Evolutionary conservation across 495 filamentous ascomycete genomes (phyloP).

Genomic region (Penicillium psychrofluorescens): DNA sequence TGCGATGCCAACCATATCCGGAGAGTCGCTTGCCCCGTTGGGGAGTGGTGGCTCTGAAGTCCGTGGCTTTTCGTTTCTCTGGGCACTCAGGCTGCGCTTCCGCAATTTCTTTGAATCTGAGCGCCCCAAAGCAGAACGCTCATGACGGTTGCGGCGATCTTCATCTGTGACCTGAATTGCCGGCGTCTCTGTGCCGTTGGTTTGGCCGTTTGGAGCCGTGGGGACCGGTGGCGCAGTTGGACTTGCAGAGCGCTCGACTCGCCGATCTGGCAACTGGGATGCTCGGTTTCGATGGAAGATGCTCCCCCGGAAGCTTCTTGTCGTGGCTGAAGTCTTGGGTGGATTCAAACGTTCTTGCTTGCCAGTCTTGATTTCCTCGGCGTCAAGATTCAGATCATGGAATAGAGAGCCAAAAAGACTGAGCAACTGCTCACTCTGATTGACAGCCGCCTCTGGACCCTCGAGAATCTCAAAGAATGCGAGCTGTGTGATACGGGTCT

Average conservation of each 20-base stretch:
- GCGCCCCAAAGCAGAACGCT: slow-evolving; percentile 17
- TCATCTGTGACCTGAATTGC: slow-evolving; percentile 45
- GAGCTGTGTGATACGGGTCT: slow-evolving; percentile 92
- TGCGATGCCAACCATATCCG: slow-evolving; percentile 37
- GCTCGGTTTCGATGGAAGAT: slow-evolving; percentile 57
- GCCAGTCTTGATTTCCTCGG: slow-evolving; percentile 10
- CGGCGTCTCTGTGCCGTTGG: slow-evolving; percentile 25
- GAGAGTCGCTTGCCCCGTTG: slow-evolving; percentile 8
- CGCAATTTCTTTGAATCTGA: slow-evolving; percentile 41
- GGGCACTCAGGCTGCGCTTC: slow-evolving; percentile 33
- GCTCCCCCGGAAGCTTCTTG: slow-evolving; percentile 66
- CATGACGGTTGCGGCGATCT: slow-evolving; percentile 13
- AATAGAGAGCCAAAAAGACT: slow-evolving; percentile 76
- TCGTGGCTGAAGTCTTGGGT: slow-evolving; percentile 63
- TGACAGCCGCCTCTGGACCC: slow-evolving; percentile 74
- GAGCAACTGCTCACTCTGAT: slow-evolving; percentile 73
- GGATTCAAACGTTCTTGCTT: slow-evolving; percentile 37
- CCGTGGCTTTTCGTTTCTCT: slow-evolving; percentile 12
- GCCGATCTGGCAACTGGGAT: slow-evolving; percentile 24
- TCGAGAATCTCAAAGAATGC: slow-evolving; percentile 75
- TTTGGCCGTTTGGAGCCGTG: slow-evolving; percentile 9
- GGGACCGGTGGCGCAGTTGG: slow-evolving; percentile 12
- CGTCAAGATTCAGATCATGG: slow-evolving; percentile 41
- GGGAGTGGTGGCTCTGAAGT: slow-evolving; percentile 11
- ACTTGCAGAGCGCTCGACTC: slow-evolving; percentile 10